Base-by-base conservation (phyloP, 2,329 filamentous ascomycete genomes). In the Penicillium sclerotiorum region DNA sequence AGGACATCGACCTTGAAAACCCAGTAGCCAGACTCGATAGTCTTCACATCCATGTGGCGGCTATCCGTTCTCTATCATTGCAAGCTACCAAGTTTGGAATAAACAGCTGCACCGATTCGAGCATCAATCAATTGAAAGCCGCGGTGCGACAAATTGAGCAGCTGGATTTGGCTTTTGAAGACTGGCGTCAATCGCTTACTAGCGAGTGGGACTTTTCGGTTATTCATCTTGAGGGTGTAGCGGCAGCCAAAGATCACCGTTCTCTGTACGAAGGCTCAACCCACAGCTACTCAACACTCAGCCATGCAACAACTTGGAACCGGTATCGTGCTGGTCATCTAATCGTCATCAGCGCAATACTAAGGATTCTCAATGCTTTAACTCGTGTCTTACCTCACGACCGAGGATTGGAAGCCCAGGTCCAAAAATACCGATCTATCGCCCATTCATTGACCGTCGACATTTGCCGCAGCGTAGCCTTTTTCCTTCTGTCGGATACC, bases 271-370 rank as follows among this genome's bases (percentile, higher is more conserved):
- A 27, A 49, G 37, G 22, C 22, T 30, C 22, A 2, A 17, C 33
- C 11, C 38, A 50, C 46, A 32, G 18, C 15, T 59, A 62, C 44
- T 37, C 30, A 3, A 53, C 56, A 5, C 56, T 51, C 17, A 47
- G 52, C 17, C 60, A 64, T 44, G 61, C 61, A 18, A 52, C 56
- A 4, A 32, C 61, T 9, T 62, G 58, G 60, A 50, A 57, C 22
- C 51, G 59, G 22, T 58, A 62, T 30, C 60, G 58, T 17, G 55
- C 54, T 23, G 45, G 50, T 18, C 55, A 57, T 6, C 44, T 64
- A 4, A 55, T 61, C 20, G 41, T 57, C 7, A 59, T 57, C 32
- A 58, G 53, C 39, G 58, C 62, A 21, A 47, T 46, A n/a, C 37
- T 59, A 21, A 38, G 44, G 15, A 11, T 55, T 13, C 27, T 52